Percentiles rank a stretch among this genome's conserved stretches.
Conservation (phyloP, 495 filamentous ascomycete genomes). For the Penicillium egyptiacum region DNA sequence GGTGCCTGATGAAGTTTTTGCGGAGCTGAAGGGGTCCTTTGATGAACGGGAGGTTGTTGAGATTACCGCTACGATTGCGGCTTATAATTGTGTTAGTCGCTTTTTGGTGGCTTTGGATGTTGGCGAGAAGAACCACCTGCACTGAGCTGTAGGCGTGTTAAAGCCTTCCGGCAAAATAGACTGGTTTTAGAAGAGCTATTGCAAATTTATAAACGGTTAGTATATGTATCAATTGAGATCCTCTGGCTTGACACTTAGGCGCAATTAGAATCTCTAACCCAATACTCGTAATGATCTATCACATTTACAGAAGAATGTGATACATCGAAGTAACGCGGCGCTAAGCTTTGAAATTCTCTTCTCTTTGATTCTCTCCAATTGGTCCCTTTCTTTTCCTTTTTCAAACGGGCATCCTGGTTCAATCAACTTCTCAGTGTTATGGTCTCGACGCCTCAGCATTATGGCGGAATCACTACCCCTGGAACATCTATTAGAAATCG, state of each 20-base stretch:
- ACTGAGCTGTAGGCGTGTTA: background rate
- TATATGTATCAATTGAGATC: background rate
- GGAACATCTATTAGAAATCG: slow-evolving; percentile 1
- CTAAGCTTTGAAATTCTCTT: background rate
- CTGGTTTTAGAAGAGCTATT: background rate
- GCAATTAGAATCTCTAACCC: background rate
- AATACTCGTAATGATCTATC: background rate
- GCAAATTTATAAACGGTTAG: background rate
- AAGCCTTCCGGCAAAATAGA: background rate
- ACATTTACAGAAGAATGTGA: background rate
- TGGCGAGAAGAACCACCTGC: slow-evolving; percentile 53
- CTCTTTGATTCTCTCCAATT: background rate
- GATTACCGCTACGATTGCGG: slow-evolving; percentile 74
- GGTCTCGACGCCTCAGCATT: background rate
- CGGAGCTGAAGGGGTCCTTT: slow-evolving; percentile 56
- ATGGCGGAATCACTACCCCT: background rate
- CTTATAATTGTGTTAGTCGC: slow-evolving; percentile 83
- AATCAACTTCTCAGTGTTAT: background rate
- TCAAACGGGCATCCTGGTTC: background rate
- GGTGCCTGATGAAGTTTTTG: slow-evolving; percentile 66
- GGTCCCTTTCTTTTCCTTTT: background rate
- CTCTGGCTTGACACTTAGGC: background rate
- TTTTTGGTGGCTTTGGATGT: slow-evolving; percentile 84
- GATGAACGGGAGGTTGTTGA: slow-evolving; percentile 71
- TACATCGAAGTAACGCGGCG: background rate